Conservation (phyloP, 2,329 filamentous ascomycete species). For the Bipolaris victoriae region DNA sequence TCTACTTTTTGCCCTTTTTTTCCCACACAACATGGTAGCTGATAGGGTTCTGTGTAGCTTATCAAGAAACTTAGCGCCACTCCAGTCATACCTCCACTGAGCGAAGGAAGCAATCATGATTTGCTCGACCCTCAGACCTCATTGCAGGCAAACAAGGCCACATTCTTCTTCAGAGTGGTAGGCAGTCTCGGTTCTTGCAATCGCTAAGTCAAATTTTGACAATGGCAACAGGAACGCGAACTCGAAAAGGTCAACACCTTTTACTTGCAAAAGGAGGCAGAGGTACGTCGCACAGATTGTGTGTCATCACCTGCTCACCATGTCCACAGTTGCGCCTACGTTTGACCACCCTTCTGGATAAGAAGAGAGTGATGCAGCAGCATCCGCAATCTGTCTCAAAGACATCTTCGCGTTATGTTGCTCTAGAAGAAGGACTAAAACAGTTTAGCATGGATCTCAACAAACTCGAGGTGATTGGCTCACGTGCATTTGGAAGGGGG, state of each 20-base stretch:
- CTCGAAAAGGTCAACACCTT: constrained; percentile 98
- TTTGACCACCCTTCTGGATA: constrained; percentile 88
- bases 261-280: constrained; percentile 96
- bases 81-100: constrained; percentile 79
- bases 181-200: constrained; percentile 35
- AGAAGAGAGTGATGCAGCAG: constrained; percentile 89
- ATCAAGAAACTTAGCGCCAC: constrained; percentile 98
- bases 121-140: constrained; percentile 79
- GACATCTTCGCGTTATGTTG: constrained; percentile 90
- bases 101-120: constrained; percentile 59
- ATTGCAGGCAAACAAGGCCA: constrained; percentile 94
- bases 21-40: constrained; percentile 6
- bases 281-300: constrained; percentile 64
- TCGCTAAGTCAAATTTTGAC: constrained; percentile 12
- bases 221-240: constrained; percentile 76
- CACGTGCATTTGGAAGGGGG: constrained; percentile 10
- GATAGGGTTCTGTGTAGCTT: constrained; percentile 65
- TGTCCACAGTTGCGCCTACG: constrained; percentile 84
- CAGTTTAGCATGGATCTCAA: constrained; percentile 96
- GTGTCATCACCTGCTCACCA: constrained; percentile 21
- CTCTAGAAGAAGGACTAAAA: constrained; percentile 93
- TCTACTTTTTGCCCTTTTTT: constrained; percentile 2
- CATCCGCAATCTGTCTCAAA: constrained; percentile 78
- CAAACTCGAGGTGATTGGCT: constrained; percentile 73
- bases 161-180: constrained; percentile 98